Percentiles rank a stretch among this genome's conserved stretches.
phyloP scores from a whole-genome alignment of 2,329 filamentous ascomycete genomes.

The Cryphonectria radicalis region DNA sequence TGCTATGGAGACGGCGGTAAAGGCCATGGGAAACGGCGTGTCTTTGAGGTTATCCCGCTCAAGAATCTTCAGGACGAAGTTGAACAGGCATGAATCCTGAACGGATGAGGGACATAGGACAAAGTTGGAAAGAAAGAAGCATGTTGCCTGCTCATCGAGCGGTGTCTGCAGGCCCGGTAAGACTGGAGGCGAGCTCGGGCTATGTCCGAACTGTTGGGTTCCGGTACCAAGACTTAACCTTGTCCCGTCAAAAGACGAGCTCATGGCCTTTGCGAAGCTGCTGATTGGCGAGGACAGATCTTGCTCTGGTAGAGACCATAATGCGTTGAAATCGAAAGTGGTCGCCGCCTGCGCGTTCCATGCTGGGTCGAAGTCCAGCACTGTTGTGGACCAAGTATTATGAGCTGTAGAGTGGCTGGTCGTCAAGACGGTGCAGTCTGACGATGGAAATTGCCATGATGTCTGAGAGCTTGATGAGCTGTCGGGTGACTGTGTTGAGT shows the following conservation, averaged over 20 bases:
- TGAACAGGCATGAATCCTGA: slow-evolving; percentile 31
- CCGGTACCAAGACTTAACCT: slow-evolving; percentile 2
- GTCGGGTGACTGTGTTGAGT: slow-evolving; percentile 13
- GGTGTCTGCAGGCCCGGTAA: slow-evolving; percentile 30
- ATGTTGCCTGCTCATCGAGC: slow-evolving; percentile 34
- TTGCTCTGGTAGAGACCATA: slow-evolving; percentile 15
- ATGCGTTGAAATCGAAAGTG: slow-evolving; percentile 18
- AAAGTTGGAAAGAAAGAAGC: slow-evolving; percentile 35
- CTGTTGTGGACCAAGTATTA: background rate
- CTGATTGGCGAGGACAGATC: slow-evolving; percentile 12
- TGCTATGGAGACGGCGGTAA: slow-evolving; percentile 33
- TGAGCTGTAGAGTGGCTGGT: slow-evolving; percentile 4
- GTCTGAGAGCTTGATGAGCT: slow-evolving; percentile 17
- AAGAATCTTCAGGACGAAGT: slow-evolving; percentile 33
- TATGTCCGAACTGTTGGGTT: background rate
- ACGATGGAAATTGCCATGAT: slow-evolving; percentile 12
- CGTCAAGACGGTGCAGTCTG: slow-evolving; percentile 10
- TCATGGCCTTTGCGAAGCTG: slow-evolving; percentile 13
- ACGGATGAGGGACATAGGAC: slow-evolving; percentile 32
- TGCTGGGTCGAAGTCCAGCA: slow-evolving; percentile 13
- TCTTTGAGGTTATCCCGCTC: slow-evolving; percentile 29
- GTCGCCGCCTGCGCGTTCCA: slow-evolving; percentile 5
- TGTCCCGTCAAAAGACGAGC: slow-evolving; percentile 23
- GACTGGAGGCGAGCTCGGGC: background rate
- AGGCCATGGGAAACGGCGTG: slow-evolving; percentile 33